These are phyloP conservation scores for Suillus occidentalis DNA, from an alignment of 768 basidiomycete genomes.

Conservation along the genomic window DNA sequence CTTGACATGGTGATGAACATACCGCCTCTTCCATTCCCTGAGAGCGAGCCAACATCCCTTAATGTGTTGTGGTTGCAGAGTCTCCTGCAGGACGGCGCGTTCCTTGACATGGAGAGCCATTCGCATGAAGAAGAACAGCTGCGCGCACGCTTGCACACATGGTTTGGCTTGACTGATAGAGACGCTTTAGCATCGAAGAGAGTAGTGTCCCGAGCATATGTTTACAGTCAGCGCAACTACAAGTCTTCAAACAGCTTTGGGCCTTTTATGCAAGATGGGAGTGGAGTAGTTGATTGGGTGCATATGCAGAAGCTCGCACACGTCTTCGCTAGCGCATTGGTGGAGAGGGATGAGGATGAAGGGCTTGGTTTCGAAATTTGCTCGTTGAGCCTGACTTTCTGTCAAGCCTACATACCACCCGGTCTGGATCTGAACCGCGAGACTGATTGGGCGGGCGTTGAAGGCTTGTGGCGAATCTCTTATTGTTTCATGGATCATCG, in stretches of 20 bases:
- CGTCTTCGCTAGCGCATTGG: constrained; percentile 52
- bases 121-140: constrained; percentile 42
- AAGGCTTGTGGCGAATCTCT: constrained; percentile 59
- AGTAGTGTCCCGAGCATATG: constrained; percentile 48
- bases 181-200: constrained; percentile 39
- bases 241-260: constrained; percentile 50
- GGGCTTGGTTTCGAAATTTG: constrained; percentile 33
- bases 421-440: constrained; percentile 34
- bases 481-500: constrained; percentile 72
- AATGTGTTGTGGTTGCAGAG: constrained; percentile 55
- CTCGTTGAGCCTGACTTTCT: constrained; percentile 50
- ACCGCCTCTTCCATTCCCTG: constrained; percentile 35
- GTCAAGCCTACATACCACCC: constrained; percentile 48
- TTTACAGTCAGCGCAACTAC: constrained; percentile 66
- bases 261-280: constrained; percentile 49
- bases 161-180: constrained; percentile 51
- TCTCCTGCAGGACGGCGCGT: constrained; percentile 41
- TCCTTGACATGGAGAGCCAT: constrained; percentile 39
- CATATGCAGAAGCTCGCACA: constrained; percentile 59
- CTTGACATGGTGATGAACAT: constrained; percentile 47
- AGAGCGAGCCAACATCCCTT: constrained; percentile 37
- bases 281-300: constrained; percentile 55
- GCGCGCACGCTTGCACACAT: constrained; percentile 52
- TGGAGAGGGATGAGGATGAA: constrained; percentile 37
- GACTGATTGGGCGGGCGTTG: constrained; percentile 40